Evolutionary conservation across 2,329 filamentous ascomycete genomes (phyloP).

Genomic region (Fusarium nelsonii): DNA sequence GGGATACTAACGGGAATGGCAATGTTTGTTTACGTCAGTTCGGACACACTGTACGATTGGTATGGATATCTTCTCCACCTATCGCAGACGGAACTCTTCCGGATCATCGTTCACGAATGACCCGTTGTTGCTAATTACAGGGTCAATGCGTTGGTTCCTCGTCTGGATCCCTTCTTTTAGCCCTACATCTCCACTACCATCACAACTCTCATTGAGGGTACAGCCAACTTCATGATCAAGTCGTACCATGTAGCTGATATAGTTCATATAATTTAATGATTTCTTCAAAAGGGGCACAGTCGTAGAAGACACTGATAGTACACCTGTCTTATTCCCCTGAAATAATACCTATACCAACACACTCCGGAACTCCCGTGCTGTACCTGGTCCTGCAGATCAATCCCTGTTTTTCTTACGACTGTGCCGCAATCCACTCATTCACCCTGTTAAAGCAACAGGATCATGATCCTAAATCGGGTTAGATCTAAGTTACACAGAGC

Average conservation of each 20-base stretch:
- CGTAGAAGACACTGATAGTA: neutral
- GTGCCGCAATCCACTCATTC: constrained; percentile 8
- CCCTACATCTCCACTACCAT: neutral
- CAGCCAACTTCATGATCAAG: neutral
- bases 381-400: constrained; percentile 3
- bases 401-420: neutral
- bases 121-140: neutral
- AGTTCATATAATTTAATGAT: neutral
- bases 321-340: neutral
- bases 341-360: neutral
- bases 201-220: no score
- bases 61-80: constrained; percentile 2
- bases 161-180: neutral
- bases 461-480: constrained; percentile 28
- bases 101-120: neutral
- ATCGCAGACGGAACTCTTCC: constrained; percentile 1
- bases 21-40: neutral
- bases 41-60: neutral
- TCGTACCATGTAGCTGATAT: neutral
- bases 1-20: neutral
- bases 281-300: neutral
- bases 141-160: neutral
- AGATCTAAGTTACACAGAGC: constrained; percentile 20
- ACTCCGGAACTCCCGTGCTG: neutral
- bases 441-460: constrained; percentile 2